Evolutionary conservation across 345 rosid genomes (phyloP), one percentile per base, ranked within the genome.

Genomic region (Limnanthes douglasii): DNA sequence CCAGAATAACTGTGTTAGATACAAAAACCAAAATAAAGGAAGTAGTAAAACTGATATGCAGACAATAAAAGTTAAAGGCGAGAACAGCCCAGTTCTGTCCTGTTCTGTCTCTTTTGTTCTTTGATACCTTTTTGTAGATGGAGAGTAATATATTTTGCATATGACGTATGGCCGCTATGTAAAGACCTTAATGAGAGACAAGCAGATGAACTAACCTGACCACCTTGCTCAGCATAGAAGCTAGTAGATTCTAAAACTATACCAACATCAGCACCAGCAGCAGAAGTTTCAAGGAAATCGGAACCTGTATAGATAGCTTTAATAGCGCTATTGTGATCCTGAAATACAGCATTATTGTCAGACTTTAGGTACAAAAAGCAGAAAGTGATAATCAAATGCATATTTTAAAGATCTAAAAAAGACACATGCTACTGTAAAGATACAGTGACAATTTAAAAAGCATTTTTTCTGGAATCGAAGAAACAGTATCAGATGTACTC

Each of bases 151-250:
- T n/a, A n/a, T n/a, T n/a, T n/a, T n/a, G n/a, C n/a, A n/a, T n/a
- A n/a, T n/a, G n/a, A n/a, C n/a, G n/a, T n/a, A n/a, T n/a, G n/a
- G n/a, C n/a, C n/a, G n/a, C n/a, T n/a, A n/a, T n/a, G n/a, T n/a
- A n/a, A n/a, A n/a, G n/a, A n/a, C n/a, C n/a, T n/a, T n/a, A n/a
- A 42, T 28, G 33, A 37, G 28, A 31, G 34, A 48, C 3, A 39
- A n/a, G 24, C n/a, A 27, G 31, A 3, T 12, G 30, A 33, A 8
- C 14, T 43, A 31, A 90, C 96, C 98, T 90, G 98, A 52, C 98
- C 98, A 61, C 98, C 98, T 75, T 84, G 98, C 69, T 90, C 96
- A 16, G 98, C 94, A 56, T 90, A 90, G 70, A 90, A 90, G 50
- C 77, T 70, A 10, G 94, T 75, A 17, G 93, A 77, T 18, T 66